phyloP scores from a whole-genome alignment of 306 rosid genomes.

The apple (Malus domestica) region ASM211411v1 NC_041800.1:5495001-5495500 shows the following conservation, averaged over 20 bases:
- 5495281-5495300: too few relatives aligned
- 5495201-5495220: too few relatives aligned
- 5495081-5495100: constrained; percentile 86
- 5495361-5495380: too few relatives aligned
- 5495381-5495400: background rate
- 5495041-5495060: constrained; percentile 44
- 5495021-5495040: background rate
- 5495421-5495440: too few relatives aligned
- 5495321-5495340: background rate
- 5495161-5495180: background rate
- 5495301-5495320: too few relatives aligned
- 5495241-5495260: too few relatives aligned
- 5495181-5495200: too few relatives aligned
- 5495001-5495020: background rate
- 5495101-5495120: constrained; percentile 69
- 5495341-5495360: too few relatives aligned
- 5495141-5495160: background rate
- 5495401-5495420: background rate
- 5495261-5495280: too few relatives aligned
- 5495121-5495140: constrained; percentile 40
- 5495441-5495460: too few relatives aligned
- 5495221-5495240: too few relatives aligned
- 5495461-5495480: too few relatives aligned
- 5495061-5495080: constrained; percentile 88
- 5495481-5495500: constrained; percentile 35